A percentile compares a stretch with the other conserved stretches of the same genome.
Conservation (phyloP, 1,284 basidiomycete species). For the Naganishia liquefaciens region DNA sequence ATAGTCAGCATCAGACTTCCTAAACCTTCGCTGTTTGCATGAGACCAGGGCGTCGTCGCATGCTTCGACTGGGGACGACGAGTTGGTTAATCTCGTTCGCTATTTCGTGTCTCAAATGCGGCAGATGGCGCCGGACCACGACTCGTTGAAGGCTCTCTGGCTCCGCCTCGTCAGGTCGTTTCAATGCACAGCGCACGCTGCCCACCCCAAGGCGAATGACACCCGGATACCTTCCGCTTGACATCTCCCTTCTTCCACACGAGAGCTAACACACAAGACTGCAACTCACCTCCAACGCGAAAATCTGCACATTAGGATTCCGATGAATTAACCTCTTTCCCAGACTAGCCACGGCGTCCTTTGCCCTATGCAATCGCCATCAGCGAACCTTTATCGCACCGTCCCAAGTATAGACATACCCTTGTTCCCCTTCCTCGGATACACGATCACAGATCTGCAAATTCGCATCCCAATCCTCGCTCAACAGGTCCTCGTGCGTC, state of each 20-base stretch:
- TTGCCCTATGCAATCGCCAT: conserved; percentile 63
- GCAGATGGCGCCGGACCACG: no score
- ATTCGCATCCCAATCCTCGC: conserved; percentile 95
- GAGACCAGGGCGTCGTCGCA: not conserved
- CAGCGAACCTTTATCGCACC: not conserved
- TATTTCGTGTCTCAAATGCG: no score
- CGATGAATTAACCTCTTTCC: conserved; percentile 90
- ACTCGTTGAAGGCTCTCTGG: no score
- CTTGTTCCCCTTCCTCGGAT: conserved; percentile 75
- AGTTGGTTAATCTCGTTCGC: no score
- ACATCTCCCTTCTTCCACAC: not conserved
- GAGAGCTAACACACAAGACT: not conserved
- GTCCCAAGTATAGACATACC: conserved; percentile 59
- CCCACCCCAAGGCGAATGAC: no score
- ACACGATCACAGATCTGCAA: conserved; percentile 97
- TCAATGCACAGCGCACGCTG: no score
- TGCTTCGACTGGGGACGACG: no score
- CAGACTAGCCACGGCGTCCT: conserved; percentile 78
- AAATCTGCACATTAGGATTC: conserved; percentile 94
- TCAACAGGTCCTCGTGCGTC: conserved; percentile 89
- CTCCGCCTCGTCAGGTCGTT: no score
- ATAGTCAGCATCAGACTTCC: not conserved
- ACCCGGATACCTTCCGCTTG: no score
- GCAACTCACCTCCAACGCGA: conserved; percentile 66
- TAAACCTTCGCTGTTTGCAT: not conserved